A percentile compares a stretch with the other conserved stretches of the same genome.
Conservation (phyloP, 805 yeast species). For the Clavispora carvajalis region DNA sequence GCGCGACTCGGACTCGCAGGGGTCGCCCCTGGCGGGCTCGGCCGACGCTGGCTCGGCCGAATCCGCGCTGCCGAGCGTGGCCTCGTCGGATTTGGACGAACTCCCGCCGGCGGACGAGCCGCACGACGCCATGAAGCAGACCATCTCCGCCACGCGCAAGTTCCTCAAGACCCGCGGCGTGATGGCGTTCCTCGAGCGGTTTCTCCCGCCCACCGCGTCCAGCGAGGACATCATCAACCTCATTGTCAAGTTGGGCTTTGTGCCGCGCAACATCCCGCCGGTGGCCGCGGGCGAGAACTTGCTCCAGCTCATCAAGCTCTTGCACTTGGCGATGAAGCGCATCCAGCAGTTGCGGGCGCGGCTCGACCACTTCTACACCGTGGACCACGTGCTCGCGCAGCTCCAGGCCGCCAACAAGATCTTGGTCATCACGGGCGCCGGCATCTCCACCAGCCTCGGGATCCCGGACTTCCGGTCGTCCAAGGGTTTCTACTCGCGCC, state of each 20-base stretch:
- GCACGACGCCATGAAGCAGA: conserved; percentile 1
- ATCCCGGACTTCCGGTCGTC: conserved; percentile 91
- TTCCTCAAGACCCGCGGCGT: conserved; percentile 59
- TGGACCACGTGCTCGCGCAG: conserved; percentile 50
- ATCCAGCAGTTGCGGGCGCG: conserved; percentile 54
- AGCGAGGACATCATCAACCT: conserved; percentile 52
- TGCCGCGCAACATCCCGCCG: conserved; percentile 25
- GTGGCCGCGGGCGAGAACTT: conserved; percentile 39
- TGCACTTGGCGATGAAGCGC: conserved; percentile 61
- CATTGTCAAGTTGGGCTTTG: conserved; percentile 61
- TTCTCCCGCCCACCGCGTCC: conserved; percentile 56
- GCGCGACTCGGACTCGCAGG: too few species aligned
- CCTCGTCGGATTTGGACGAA: conserved; percentile 10
- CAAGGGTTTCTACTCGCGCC: conserved; percentile 73
- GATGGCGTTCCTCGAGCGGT: conserved; percentile 52
- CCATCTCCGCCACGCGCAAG: conserved; percentile 28
- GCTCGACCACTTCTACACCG: conserved; percentile 46
- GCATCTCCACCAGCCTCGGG: conserved; percentile 84
- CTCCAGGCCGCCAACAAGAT: conserved; percentile 36
- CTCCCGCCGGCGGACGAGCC: conserved; percentile 2
- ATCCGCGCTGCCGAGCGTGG: conserved; percentile 3
- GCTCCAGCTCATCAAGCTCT: conserved; percentile 42
- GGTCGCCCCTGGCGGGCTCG: too few species aligned
- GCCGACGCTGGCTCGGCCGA: not conserved
- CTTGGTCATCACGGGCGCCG: conserved; percentile 86